Base-by-base conservation (phyloP, 371 early-diverging fungal species). In the Mortierella sp. region DNA sequence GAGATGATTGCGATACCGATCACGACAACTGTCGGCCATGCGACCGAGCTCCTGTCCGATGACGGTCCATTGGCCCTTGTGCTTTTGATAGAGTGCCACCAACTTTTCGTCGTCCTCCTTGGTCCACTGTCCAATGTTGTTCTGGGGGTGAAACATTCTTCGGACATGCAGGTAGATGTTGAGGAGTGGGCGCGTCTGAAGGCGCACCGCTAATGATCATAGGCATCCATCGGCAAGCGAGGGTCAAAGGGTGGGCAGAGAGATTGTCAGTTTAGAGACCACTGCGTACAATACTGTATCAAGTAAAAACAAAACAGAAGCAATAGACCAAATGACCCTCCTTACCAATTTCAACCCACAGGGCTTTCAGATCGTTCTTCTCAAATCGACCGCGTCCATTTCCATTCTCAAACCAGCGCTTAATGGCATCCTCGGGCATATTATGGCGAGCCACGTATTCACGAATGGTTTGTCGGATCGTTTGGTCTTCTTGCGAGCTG, bases 121-220 rank as follows among this genome's bases (percentile, higher is more conserved):
- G 59, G 62, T 78, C 78, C 78, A 78, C 2, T 65, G 58, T 2
- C 78, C 78, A 31, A 78, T 61, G 12, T 78, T 78, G 31, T 78
- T 78, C 48, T 78, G 78, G 11, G 78, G 78, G 31, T 78, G 78
- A 56, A 78, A 78, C 78, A 78, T 78, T 11, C 78, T 70, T 6
- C 78, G 70, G 14, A 70, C 78, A 50, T 78, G 78, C 28, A 78
- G 43, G 27, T 78, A 78, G 30, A 78, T 78, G 54, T 78, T 78
- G 26, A 78, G 56, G 26, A 78, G 39, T 0, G 78, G 78, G 4
- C 78, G 60, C 5, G 61, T 78, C 31, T 78, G 61, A 19, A 78
- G 43, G 6, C 70, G 78, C 19, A 66, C 70, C 26, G 78, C 78
- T 78, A 58, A 44, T 43, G 24, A n/a, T n/a, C n/a, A n/a, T n/a